A percentile compares a stretch with the other conserved stretches of the same genome.
Evolutionary conservation across 2,329 filamentous ascomycete species (phyloP).

Genomic region (Chrysosporium queenslandicum): DNA sequence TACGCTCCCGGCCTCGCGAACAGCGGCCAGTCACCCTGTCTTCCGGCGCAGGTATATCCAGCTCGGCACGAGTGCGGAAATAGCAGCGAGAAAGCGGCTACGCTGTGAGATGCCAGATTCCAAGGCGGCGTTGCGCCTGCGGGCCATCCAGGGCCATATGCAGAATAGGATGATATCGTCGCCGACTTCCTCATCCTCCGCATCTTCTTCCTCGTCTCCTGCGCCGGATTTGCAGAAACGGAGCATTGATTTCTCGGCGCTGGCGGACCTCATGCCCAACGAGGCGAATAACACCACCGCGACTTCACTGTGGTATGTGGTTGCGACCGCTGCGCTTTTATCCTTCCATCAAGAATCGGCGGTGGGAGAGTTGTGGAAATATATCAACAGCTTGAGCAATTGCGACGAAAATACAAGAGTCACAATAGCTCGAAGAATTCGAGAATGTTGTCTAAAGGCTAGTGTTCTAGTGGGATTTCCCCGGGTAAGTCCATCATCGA

Average conservation of each 20-base stretch:
- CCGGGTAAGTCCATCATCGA: constrained; percentile 17
- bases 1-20: not conserved
- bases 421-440: constrained; percentile 20
- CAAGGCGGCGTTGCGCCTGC: constrained; percentile 2
- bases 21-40: not conserved
- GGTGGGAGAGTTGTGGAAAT: constrained; percentile 21
- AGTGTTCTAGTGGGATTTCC: constrained; percentile 26
- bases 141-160: constrained; percentile 10
- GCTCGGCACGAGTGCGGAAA: not conserved
- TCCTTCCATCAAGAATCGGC: constrained; percentile 23
- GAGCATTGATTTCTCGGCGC: constrained; percentile 10
- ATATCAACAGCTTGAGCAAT: constrained; percentile 15
- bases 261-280: constrained; percentile 9
- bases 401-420: constrained; percentile 7
- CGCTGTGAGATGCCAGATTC: constrained; percentile 2
- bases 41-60: not conserved
- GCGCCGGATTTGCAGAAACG: not conserved
- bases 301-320: constrained; percentile 22
- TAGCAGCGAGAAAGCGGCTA: not conserved
- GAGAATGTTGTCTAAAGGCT: constrained; percentile 23
- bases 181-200: not conserved
- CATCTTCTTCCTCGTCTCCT: constrained; percentile 3
- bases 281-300: constrained; percentile 2
- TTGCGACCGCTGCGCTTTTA: constrained; percentile 21
- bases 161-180: constrained; percentile 7